A percentile compares a stretch with the other conserved stretches of the same genome.
These are phyloP conservation scores for Trapa bicornis DNA, from an alignment of 345 rosid genomes.

Conservation along the genomic window DNA sequence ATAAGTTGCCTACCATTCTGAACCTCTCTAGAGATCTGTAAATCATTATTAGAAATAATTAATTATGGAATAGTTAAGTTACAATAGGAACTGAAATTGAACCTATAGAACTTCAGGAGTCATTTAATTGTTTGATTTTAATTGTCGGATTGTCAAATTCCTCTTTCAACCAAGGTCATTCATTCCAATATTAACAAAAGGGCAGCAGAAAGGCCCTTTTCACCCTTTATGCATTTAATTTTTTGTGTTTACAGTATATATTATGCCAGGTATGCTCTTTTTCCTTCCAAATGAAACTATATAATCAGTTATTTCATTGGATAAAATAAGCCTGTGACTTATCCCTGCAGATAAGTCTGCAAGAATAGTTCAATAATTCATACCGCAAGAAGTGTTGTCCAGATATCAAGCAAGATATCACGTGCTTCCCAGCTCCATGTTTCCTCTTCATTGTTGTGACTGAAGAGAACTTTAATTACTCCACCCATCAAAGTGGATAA, in stretches of 20 bases:
- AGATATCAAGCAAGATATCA: slow-evolving; percentile 87
- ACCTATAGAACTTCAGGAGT: neutral
- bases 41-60: neutral
- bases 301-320: neutral
- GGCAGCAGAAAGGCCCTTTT: no score
- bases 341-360: neutral
- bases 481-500: slow-evolving; percentile 82
- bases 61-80: neutral
- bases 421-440: slow-evolving; percentile 98
- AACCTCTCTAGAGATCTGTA: neutral
- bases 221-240: slow-evolving; percentile 5
- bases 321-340: neutral
- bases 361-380: slow-evolving; percentile 1
- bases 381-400: slow-evolving; percentile 84
- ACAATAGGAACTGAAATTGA: neutral
- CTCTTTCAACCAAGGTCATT: neutral
- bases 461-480: slow-evolving; percentile 68
- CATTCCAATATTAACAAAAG: neutral
- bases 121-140: neutral
- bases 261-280: neutral
- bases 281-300: neutral
- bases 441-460: slow-evolving; percentile 50
- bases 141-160: neutral
- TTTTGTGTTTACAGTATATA: neutral
- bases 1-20: neutral